phyloP scores from a whole-genome alignment of 257 asterid genomes.

The Nicotiana benthamiana region DNA sequence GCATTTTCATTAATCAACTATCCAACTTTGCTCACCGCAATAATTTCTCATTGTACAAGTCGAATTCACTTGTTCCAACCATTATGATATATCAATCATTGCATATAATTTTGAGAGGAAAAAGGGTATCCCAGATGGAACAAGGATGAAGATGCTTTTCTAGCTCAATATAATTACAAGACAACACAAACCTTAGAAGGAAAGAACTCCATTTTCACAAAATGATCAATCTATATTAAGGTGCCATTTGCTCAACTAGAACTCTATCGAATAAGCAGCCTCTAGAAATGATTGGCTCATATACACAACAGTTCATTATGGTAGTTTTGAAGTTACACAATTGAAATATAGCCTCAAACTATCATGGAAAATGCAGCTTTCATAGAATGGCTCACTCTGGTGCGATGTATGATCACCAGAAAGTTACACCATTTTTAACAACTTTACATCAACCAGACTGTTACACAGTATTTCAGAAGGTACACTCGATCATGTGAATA shows the following conservation, averaged over 20 bases:
- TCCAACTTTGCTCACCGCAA: not conserved
- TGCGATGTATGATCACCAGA: not conserved
- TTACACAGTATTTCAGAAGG: not conserved
- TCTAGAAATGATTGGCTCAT: not conserved
- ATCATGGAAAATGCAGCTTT: not conserved
- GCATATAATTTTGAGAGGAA: not conserved
- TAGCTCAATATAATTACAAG: not conserved
- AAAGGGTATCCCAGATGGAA: not conserved
- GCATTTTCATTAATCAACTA: not conserved
- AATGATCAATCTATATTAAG: not conserved
- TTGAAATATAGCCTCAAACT: not conserved
- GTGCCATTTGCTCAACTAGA: not conserved
- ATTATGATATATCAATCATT: not conserved
- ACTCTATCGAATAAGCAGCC: not conserved
- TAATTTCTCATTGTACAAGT: not conserved
- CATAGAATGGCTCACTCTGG: not conserved
- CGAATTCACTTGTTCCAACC: not conserved
- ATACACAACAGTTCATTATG: not conserved
- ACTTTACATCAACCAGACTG: not conserved
- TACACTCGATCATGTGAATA: not conserved
- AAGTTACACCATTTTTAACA: not conserved
- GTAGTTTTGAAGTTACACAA: not conserved
- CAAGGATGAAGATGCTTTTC: not conserved
- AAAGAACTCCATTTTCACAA: not conserved
- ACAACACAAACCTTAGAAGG: not conserved